phyloP scores from a whole-genome alignment of 345 rosid species.

The Arabidopsis arenosa region DNA sequence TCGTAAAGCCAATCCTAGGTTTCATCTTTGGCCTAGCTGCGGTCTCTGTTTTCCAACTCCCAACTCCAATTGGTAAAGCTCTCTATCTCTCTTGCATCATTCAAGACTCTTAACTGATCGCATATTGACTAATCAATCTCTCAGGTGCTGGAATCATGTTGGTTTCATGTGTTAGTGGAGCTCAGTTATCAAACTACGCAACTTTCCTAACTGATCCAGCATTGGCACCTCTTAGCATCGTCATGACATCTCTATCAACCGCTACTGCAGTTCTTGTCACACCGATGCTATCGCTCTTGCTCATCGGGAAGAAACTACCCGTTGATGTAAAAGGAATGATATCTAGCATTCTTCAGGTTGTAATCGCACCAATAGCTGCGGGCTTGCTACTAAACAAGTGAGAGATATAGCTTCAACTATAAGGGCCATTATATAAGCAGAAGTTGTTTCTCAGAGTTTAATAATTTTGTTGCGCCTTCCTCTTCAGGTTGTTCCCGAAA shows the following conservation, averaged over 20 bases:
- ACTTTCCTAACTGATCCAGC: conserved; percentile 84
- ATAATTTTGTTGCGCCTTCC: not conserved
- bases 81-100: not conserved
- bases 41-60: conserved; percentile 73
- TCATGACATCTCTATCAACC: conserved; percentile 92
- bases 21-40: conserved; percentile 74
- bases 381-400: conserved; percentile 90
- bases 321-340: conserved; percentile 96
- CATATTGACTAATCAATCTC: conserved; percentile 26
- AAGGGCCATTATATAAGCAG: not conserved
- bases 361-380: conserved; percentile 75
- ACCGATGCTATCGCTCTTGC: conserved; percentile 79
- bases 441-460: not conserved
- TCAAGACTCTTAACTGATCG: not conserved
- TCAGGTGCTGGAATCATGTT: conserved; percentile 94
- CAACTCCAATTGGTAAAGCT: conserved; percentile 72
- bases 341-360: conserved; percentile 88
- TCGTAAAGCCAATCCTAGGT: conserved; percentile 88
- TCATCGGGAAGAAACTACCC: conserved; percentile 85
- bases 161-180: conserved; percentile 96
- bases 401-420: not conserved
- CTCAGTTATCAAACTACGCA: conserved; percentile 94
- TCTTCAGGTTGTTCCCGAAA: conserved; percentile 63
- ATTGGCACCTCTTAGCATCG: conserved; percentile 89
- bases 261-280: conserved; percentile 86